These are phyloP conservation scores for Yarrowia divulgata DNA, from an alignment of 805 yeast species.

Conservation along the genomic window DNA sequence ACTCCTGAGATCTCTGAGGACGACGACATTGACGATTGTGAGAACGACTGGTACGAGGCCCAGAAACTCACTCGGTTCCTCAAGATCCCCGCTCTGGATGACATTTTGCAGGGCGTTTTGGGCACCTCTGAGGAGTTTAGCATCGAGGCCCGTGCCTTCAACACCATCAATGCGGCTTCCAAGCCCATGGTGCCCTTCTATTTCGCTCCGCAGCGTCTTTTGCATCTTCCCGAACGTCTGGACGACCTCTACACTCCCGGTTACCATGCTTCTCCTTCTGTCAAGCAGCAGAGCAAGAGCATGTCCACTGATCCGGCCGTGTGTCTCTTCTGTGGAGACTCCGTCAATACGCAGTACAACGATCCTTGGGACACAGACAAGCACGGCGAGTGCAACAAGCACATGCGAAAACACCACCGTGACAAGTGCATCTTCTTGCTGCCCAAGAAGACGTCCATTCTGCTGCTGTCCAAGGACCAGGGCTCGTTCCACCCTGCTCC, in stretches of 20 bases:
- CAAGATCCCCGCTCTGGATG: conserved; percentile 52
- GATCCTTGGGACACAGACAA: conserved; percentile 46
- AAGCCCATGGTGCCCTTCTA: conserved; percentile 20
- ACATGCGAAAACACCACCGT: conserved; percentile 62
- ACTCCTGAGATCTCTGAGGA: conserved; percentile 46
- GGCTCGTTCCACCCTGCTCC: conserved; percentile 90
- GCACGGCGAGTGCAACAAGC: conserved; percentile 82
- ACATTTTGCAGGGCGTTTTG: conserved; percentile 39
- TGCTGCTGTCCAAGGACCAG: conserved; percentile 71
- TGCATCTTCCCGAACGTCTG: conserved; percentile 69
- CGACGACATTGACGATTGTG: conserved; percentile 42
- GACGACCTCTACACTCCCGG: conserved; percentile 67
- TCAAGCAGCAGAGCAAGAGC: conserved; percentile 21
- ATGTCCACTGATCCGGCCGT: conserved; percentile 74
- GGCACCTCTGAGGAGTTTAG: conserved; percentile 4
- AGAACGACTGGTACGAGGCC: conserved; percentile 56
- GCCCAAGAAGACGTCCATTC: conserved; percentile 70
- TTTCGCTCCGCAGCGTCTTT: conserved; percentile 40
- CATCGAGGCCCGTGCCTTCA: conserved; percentile 16
- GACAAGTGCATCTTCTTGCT: conserved; percentile 74
- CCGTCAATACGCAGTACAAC: conserved; percentile 37
- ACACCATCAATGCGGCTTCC: conserved; percentile 12
- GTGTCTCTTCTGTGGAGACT: conserved; percentile 79
- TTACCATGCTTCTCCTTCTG: conserved; percentile 33
- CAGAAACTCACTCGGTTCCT: conserved; percentile 61